A percentile compares a stretch with the other conserved stretches of the same genome.
Conservation (phyloP, 1,284 basidiomycete species). For the Meira miltonrushii region DNA sequence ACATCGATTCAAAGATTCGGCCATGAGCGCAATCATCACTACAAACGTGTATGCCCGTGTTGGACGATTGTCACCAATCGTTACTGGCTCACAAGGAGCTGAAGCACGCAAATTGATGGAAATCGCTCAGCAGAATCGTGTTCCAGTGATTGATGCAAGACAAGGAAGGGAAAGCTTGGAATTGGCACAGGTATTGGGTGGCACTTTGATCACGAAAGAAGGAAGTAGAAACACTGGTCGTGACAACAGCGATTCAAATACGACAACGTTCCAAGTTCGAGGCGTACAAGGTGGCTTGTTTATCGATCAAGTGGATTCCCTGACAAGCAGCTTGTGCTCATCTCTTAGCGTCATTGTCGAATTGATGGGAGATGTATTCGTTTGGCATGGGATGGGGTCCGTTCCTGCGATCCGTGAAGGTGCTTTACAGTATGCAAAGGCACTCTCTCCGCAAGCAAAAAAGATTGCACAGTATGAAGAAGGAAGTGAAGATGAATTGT, state of each 20-base stretch:
- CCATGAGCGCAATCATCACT: conserved; percentile 6
- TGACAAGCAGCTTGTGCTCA: conserved; percentile 38
- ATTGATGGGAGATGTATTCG: conserved; percentile 25
- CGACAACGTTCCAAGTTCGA: conserved; percentile 28
- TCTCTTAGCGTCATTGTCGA: conserved; percentile 31
- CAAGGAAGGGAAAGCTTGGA: conserved; percentile 29
- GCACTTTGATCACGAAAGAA: conserved; percentile 22
- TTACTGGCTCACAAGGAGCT: conserved; percentile 13
- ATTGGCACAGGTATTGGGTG: conserved; percentile 22
- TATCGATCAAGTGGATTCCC: conserved; percentile 39
- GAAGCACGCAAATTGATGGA: conserved; percentile 33
- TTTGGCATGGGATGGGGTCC: conserved; percentile 43
- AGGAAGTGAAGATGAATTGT: conserved; percentile 34
- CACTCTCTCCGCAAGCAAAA: conserved; percentile 18
- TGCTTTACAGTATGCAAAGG: conserved; percentile 29
- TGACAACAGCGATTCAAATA: conserved; percentile 24
- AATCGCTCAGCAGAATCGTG: conserved; percentile 29
- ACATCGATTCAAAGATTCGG: conserved; percentile 19
- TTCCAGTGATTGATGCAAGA: conserved; percentile 19
- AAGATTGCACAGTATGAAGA: conserved; percentile 34
- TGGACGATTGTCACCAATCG: conserved; percentile 14
- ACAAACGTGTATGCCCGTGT: conserved; percentile 23
- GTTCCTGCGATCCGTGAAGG: conserved; percentile 21
- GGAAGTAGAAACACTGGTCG: conserved; percentile 21
- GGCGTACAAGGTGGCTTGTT: conserved; percentile 15